Conservation (phyloP, 495 filamentous ascomycete species). For the Amphirosellinia nigrospora region DNA sequence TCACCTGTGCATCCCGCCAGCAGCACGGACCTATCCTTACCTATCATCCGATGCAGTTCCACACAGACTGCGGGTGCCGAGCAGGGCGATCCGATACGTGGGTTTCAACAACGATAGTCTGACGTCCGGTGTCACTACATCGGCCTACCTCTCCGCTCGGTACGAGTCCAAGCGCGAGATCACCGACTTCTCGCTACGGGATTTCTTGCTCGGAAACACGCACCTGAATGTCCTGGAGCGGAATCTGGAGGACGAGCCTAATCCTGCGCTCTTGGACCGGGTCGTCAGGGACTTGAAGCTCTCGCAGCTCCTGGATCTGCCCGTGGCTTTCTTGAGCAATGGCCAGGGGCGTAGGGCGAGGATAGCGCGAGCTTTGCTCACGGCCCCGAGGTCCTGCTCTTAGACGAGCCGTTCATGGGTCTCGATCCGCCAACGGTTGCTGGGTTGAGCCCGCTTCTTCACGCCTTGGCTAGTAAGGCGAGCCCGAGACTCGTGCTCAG, state of each 20-base stretch:
- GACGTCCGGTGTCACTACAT: slow-evolving; percentile 52
- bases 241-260: slow-evolving; percentile 59
- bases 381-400: slow-evolving; percentile 78
- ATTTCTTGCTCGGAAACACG: slow-evolving; percentile 79
- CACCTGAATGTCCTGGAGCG: slow-evolving; percentile 64
- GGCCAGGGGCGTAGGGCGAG: slow-evolving; percentile 86
- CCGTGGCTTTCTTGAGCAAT: slow-evolving; percentile 88
- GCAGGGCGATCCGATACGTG: slow-evolving; percentile 77
- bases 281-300: slow-evolving; percentile 73
- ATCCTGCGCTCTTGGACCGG: slow-evolving; percentile 56
- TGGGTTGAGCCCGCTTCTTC: slow-evolving; percentile 71
- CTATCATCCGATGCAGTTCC: slow-evolving; percentile 68
- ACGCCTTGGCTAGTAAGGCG: slow-evolving; percentile 64
- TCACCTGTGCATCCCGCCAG: slow-evolving; percentile 73
- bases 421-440: slow-evolving; percentile 81
- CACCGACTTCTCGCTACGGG: slow-evolving; percentile 81
- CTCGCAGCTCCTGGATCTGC: slow-evolving; percentile 69
- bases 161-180: slow-evolving; percentile 89
- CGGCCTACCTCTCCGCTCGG: slow-evolving; percentile 86
- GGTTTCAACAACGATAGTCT: slow-evolving; percentile 73
- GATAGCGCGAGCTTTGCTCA: slow-evolving; percentile 84
- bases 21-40: slow-evolving; percentile 76
- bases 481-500: slow-evolving; percentile 77
- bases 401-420: slow-evolving; percentile 98
- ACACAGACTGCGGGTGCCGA: slow-evolving; percentile 57